Base-by-base conservation (phyloP, 176 grass and related monocot species). In the Cocos nucifera region DNA sequence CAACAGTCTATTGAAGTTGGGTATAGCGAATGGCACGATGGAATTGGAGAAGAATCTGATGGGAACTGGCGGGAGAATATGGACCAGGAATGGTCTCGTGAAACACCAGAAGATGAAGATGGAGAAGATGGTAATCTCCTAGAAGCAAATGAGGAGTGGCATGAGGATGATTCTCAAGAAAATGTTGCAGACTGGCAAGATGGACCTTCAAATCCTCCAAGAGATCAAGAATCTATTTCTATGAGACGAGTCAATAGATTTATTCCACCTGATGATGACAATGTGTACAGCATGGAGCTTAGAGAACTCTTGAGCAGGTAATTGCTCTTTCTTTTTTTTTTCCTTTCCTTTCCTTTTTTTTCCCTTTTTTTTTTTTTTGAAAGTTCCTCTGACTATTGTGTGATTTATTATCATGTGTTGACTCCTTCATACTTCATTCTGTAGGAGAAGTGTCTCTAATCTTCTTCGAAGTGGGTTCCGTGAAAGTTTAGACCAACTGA, bases 251-350 rank as follows among this genome's bases (percentile, higher is more conserved):
- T n/a, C n/a, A 80, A 72, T 19, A 75, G 79, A 60, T 86, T 95
- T 70, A 76, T 56, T 77, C 70, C 79, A 22, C 56, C 77, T 12
- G 78, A 91, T 19, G 92, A 80, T 76, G 87, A 83, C 50, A 63
- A 65, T 69, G 79, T 90, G 0, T 88, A 91, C 5, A 85, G 70
- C n/a, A 58, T 83, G 26, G 91, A 95, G 78, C 80, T 95, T 3
- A 89, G 83, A 68, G 91, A 95, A 23, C 91, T 95, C 32, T 68
- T 95, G 44, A 87, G 72, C 69, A 90, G 91, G 91, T 95, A 78
- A 6, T 73, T 77, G 0, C n/a, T 19, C 26, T 12, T 25, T 69
- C 80, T 44, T 14, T 44, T 14, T 10, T 12, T 10, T 12, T 3
- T 2, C 2, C 12, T 39, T 10, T 0, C 0, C 10, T 39, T 32